Evolutionary conservation across 2,329 filamentous ascomycete species (phyloP).

Genomic region (Trichoderma sp.): DNA sequence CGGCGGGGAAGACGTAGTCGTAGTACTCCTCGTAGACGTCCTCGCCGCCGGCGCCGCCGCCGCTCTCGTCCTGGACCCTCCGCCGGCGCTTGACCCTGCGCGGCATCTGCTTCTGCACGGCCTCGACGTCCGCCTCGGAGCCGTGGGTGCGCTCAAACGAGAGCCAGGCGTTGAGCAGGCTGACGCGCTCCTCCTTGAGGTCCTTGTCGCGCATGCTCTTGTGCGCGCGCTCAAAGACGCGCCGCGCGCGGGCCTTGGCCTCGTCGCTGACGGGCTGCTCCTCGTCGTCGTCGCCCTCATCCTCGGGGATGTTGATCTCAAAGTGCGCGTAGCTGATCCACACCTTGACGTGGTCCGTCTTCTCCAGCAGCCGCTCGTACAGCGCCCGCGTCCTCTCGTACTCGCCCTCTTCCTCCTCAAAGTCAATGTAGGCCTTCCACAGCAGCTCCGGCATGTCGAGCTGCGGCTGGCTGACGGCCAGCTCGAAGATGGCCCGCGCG

Average conservation of each 20-base stretch:
- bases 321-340: conserved; percentile 99
- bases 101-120: conserved; percentile 91
- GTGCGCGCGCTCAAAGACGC: conserved; percentile 83
- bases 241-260: conserved; percentile 79
- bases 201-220: conserved; percentile 85
- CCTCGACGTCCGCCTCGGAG: conserved; percentile 70
- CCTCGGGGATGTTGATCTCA: conserved; percentile 89
- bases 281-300: conserved; percentile 62
- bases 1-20: conserved; percentile 95
- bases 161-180: conserved; percentile 88
- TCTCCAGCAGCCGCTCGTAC: conserved; percentile 88
- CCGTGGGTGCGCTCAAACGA: conserved; percentile 90
- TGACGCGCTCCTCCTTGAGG: conserved; percentile 91
- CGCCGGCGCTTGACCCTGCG: conserved; percentile 89
- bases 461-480: conserved; percentile 78
- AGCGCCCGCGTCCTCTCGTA: conserved; percentile 79
- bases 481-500: conserved; percentile 86
- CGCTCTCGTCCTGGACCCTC: conserved; percentile 71
- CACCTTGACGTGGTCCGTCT: conserved; percentile 98
- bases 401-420: conserved; percentile 93
- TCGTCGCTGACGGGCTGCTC: conserved; percentile 75
- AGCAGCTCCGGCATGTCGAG: conserved; percentile 97
- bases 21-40: conserved; percentile 85
- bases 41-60: background rate
- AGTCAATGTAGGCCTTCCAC: conserved; percentile 99